Evolutionary conservation across 108 stramenopile genomes (phyloP).

Genomic region (Skeletonema potamos): DNA sequence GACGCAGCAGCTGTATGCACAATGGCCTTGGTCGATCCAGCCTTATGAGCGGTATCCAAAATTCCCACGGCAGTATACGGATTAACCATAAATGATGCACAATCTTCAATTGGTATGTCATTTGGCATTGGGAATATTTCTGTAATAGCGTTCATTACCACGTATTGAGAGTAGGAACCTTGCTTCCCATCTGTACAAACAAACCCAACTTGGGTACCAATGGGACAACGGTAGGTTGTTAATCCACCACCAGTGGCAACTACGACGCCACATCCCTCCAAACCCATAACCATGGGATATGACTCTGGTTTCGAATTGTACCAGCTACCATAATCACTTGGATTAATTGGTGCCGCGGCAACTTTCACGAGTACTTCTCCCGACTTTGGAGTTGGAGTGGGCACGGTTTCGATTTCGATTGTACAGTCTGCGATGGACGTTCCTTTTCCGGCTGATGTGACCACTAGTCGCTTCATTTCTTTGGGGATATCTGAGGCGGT

Average conservation of each 20-base stretch:
- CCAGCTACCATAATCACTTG: conserved; percentile 50
- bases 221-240: conserved; percentile 16
- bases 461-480: conserved; percentile 53
- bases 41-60: conserved; percentile 44
- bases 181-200: conserved; percentile 15
- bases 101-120: conserved; percentile 53
- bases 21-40: conserved; percentile 24
- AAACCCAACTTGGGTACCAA: conserved; percentile 49
- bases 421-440: conserved; percentile 39
- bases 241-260: conserved; percentile 51
- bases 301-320: conserved; percentile 17
- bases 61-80: conserved; percentile 63
- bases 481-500: conserved; percentile 18
- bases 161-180: conserved; percentile 60
- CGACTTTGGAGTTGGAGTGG: conserved; percentile 32
- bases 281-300: conserved; percentile 50
- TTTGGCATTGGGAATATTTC: conserved; percentile 46
- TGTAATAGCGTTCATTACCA: conserved; percentile 23
- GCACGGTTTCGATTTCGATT: conserved; percentile 45
- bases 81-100: conserved; percentile 56
- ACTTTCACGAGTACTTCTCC: conserved; percentile 48
- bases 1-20: conserved; percentile 63
- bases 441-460: conserved; percentile 32
- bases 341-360: conserved; percentile 47
- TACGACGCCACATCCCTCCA: conserved; percentile 55